Conservation (phyloP, 768 basidiomycete genomes). For the Mycena alexandri region DNA sequence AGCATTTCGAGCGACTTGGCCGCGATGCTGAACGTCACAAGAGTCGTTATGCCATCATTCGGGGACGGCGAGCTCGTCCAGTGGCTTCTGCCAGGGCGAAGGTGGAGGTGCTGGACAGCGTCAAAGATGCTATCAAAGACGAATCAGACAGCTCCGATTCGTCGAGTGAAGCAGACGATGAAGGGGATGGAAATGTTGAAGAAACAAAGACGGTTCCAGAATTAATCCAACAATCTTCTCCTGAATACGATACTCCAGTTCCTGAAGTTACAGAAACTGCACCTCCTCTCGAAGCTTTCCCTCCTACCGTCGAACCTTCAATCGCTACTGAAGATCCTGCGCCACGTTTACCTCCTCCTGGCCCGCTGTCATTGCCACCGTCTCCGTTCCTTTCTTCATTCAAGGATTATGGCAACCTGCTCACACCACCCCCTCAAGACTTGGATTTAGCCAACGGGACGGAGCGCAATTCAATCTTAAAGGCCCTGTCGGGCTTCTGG, state of each 20-base stretch:
- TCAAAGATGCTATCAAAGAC: slow-evolving; percentile 91
- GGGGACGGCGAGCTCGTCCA: slow-evolving; percentile 89
- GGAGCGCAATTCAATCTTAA: slow-evolving; percentile 82
- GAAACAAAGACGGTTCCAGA: slow-evolving; percentile 47
- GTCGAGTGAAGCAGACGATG: slow-evolving; percentile 68
- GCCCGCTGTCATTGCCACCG: slow-evolving; percentile 61
- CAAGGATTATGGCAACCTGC: slow-evolving; percentile 52
- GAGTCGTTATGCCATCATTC: slow-evolving; percentile 86
- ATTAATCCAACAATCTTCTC: slow-evolving; percentile 43
- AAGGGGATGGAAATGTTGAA: slow-evolving; percentile 64
- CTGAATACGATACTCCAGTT: slow-evolving; percentile 42
- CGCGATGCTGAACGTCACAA: slow-evolving; percentile 82
- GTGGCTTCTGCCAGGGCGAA: slow-evolving; percentile 90
- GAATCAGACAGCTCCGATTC: slow-evolving; percentile 83
- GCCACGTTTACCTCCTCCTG: slow-evolving; percentile 37
- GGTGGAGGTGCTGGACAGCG: slow-evolving; percentile 89
- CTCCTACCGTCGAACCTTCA: slow-evolving; percentile 35
- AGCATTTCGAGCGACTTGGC: slow-evolving; percentile 89
- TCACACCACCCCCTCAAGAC: slow-evolving; percentile 65
- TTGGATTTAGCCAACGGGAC: slow-evolving; percentile 65
- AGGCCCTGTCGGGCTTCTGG: slow-evolving; percentile 89
- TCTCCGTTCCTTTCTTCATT: slow-evolving; percentile 67
- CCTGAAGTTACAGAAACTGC: slow-evolving; percentile 44
- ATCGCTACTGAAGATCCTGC: slow-evolving; percentile 6
- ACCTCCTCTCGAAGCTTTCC: slow-evolving; percentile 37